Conservation (phyloP, 75 land plant genomes). For the Selaginella tamariscina region DNA sequence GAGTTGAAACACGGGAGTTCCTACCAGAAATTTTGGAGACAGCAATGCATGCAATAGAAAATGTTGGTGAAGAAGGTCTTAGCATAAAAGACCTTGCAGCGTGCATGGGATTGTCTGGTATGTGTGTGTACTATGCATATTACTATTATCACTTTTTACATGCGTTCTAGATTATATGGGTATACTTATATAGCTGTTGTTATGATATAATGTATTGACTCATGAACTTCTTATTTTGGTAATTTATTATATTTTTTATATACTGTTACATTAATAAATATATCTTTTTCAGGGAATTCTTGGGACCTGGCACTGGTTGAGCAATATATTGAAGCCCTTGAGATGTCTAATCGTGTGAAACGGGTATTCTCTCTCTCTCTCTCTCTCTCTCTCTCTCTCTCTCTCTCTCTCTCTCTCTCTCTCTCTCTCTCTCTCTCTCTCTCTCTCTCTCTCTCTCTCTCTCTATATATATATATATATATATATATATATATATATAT, state of each 20-base stretch:
- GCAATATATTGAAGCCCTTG: background rate
- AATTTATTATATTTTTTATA: background rate
- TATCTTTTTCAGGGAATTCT: background rate
- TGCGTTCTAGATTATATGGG: too few species aligned
- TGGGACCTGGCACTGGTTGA: background rate
- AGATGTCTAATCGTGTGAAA: background rate
- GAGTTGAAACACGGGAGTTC: background rate
- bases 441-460: too few species aligned
- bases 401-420: too few species aligned
- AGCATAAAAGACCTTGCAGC: slow-evolving; percentile 40
- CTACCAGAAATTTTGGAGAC: slow-evolving; percentile 15
- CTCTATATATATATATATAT: too few species aligned
- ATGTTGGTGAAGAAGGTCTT: slow-evolving; percentile 81
- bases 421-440: too few species aligned
- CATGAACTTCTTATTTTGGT: background rate
- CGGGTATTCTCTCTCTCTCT: background rate
- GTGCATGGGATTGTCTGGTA: background rate
- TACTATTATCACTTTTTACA: too few species aligned
- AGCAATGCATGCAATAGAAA: slow-evolving; percentile 36
- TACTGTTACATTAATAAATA: background rate
- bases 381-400: too few species aligned
- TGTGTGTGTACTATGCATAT: too few species aligned
- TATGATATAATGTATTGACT: too few species aligned
- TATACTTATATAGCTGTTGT: too few species aligned
- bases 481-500: background rate